Evolutionary conservation across 1,139 yeast genomes (phyloP), one percentile per base, ranked within the genome.

Genomic region (Arxiozyma bovina): DNA sequence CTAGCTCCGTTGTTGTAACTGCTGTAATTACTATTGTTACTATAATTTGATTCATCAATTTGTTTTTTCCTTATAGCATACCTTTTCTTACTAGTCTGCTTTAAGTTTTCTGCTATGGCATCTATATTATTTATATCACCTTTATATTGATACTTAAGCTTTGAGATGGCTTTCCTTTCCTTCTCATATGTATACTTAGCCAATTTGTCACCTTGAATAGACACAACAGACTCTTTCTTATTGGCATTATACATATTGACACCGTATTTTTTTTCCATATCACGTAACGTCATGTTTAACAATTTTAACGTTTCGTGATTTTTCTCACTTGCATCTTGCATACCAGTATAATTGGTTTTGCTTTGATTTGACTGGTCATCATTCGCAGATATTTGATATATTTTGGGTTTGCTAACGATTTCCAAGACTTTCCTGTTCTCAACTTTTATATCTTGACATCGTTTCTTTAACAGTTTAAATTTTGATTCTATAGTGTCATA

Each of bases 261-360:
- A 78, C 54, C 88, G 87, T 55, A 45, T 20, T 20, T 45, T n/a
- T 12, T 30, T 30, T 45, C 41, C 3, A 45, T 3, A 20, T 45
- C 48, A 11, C 81, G 83, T 2, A 86, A 77, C 0, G 88, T 78
- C 73, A 86, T 87, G 51, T 78, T 79, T 75, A 86, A 72, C 5
- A 79, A 78, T 51, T 77, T 72, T 49, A 71, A 62, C 20, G 81
- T 67, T 25, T 75, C 77, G 56, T 67, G 70, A 17, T 51, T 50
- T 17, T 47, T 51, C 2, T 48, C 51, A n/a, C 45, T 45, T 38
- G 34, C 53, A 12, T 51, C 53, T 15, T 41, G 38, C 1, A 3
- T 12, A 12, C 12, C n/a, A 15, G 40, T 34, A 15, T 34, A 34
- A 12, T 34, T 15, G 40, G 6, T 12, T 12, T 12, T 45, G 38